Evolutionary conservation across 2,329 filamentous ascomycete genomes (phyloP).

Genomic region (Epichloe hybrida): DNA sequence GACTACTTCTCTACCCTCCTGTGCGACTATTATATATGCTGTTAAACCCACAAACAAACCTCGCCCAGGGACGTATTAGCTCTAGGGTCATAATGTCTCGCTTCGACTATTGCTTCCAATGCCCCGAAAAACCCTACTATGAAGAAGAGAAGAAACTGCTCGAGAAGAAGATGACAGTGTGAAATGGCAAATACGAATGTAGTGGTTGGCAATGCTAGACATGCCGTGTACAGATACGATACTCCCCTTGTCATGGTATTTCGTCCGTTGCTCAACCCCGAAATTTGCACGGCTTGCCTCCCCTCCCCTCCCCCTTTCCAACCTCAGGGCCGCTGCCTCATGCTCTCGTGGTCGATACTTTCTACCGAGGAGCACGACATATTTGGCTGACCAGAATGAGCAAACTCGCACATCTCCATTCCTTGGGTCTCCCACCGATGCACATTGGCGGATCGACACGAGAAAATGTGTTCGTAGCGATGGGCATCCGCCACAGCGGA

Average conservation of each 20-base stretch:
- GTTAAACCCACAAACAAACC: neutral
- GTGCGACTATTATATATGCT: conserved; percentile 5
- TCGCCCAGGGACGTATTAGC: neutral
- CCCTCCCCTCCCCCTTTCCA: too few species aligned
- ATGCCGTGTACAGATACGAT: conserved; percentile 11
- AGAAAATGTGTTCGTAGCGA: neutral
- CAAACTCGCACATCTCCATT: neutral
- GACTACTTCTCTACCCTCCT: neutral
- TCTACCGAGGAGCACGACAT: neutral
- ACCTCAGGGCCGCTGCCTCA: neutral
- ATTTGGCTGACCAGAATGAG: neutral
- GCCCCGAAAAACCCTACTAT: neutral
- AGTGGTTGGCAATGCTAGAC: conserved; percentile 7
- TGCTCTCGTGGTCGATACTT: neutral
- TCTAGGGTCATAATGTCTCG: neutral
- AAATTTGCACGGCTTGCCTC: neutral
- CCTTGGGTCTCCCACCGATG: neutral
- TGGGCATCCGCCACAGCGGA: neutral
- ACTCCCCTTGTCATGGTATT: conserved; percentile 2
- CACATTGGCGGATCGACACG: neutral
- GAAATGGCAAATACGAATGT: neutral
- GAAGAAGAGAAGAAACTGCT: neutral
- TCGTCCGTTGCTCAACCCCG: neutral
- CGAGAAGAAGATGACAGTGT: neutral
- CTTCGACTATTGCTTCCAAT: conserved; percentile 1